Base-by-base conservation (phyloP, 208 protist genomes). In the Kentomonas sorsogonicus region DNA sequence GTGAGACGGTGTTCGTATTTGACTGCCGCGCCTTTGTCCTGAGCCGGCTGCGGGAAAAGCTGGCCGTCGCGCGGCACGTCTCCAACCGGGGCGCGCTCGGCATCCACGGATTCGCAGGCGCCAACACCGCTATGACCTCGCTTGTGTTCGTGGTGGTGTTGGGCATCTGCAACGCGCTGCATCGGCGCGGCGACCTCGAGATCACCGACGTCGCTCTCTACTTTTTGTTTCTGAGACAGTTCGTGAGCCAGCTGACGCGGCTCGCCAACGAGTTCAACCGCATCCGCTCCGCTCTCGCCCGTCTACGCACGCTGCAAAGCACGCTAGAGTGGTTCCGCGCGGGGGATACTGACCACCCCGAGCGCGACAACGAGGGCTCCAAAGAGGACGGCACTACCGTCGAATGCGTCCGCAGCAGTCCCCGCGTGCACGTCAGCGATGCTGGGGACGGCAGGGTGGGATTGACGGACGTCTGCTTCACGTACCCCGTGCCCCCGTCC, bases 71-170 rank as follows among this genome's bases (percentile, higher is more conserved):
- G 52, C 48, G 53, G 20, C 40, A 29, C 0, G 60, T 78, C 5
- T 76, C 63, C 13, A 63, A 55, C 51, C 31, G 48, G 25, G 62
- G 86, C 1, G 76, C 84, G 38, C 60, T 51, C 53, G 69, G 63
- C 45, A 84, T 88, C 41, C 84, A 91, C 66, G 74, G 79, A 31
- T 79, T 80, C 59, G 65, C 74, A 20, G 81, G 72, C 4, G 39
- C 86, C 33, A 84, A 74, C 40, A 72, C 84, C 25, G 65, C 63
- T 20, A 45, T 74, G 30, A 86, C 69, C 5, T 78, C 65, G 10
- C 66, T 88, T 31, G 77, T 91, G 34, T 77, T 88, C 55, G 77
- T 91, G 10, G 52, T 83, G 23, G 67, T 86, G 15, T 67, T 91
- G 3, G 77, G 75, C 0, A 53, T 86, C 36, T 83, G 57, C 56